Conservation (phyloP, 1,284 basidiomycete species). For the Trichosporon ovoides region DNA sequence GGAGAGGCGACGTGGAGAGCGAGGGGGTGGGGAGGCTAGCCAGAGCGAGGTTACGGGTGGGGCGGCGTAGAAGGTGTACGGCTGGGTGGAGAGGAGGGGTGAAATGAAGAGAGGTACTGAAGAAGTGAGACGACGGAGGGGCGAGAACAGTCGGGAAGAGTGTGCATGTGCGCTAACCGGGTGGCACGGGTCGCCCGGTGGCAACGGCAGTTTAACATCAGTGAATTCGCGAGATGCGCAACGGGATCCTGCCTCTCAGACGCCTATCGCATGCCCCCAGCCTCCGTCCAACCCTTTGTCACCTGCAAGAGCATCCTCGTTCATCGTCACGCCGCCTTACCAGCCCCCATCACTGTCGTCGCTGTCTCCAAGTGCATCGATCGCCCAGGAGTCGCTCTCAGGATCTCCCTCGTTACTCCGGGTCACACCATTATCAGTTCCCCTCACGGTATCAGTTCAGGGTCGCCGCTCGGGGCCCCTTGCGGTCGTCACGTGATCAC, state of each 20-base stretch:
- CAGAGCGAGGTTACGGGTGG: not conserved
- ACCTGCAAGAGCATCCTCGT: not conserved
- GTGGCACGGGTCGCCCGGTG: not conserved
- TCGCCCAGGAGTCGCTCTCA: not conserved
- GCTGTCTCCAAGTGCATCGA: not conserved
- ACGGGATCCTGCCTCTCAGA: not conserved
- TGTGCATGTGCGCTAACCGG: constrained; percentile 3
- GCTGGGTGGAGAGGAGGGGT: not conserved
- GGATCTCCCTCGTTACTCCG: not conserved
- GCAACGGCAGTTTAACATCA: constrained; percentile 5
- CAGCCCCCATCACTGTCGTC: not conserved
- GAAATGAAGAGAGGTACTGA: not conserved
- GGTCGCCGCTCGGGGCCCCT: not conserved
- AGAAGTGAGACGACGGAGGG: not conserved
- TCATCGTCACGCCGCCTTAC: not conserved
- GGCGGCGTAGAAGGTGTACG: not conserved
- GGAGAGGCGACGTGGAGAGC: not conserved
- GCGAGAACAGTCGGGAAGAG: not conserved
- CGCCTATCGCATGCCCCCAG: not conserved
- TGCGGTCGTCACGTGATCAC: not conserved
- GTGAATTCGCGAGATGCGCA: constrained; percentile 5
- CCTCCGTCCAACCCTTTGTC: not conserved
- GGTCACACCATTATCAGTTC: not conserved
- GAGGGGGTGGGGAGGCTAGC: not conserved
- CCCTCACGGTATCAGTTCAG: constrained; percentile 1